Evolutionary conservation across 495 filamentous ascomycete species (phyloP), one percentile per base, ranked within the genome.

Genomic region (Neurospora hispaniola): DNA sequence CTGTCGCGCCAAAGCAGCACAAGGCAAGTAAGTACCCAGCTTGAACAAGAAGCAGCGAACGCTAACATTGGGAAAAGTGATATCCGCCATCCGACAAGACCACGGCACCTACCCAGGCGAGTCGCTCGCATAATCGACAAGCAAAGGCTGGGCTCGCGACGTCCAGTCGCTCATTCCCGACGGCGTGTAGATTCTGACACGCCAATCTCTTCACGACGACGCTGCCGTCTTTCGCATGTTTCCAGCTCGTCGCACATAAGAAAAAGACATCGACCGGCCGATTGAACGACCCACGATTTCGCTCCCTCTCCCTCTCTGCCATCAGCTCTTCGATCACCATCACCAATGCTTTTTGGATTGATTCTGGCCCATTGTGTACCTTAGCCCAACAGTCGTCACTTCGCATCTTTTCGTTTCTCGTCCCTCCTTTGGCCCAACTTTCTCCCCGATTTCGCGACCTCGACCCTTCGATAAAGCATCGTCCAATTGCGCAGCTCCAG

Each of bases 401-500:
- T 38, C n/a, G 69, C 27, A 71, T 71, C 23, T 71, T 31, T 71
- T 31, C 69, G 27, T 20, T 46, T 42, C 43, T 71, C 38, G 23
- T 71, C 43, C 31, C 69, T 35, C 69, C 69, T 71, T 44, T 20
- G 69, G 12, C 39, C n/a, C 5, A 44, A 70, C 35, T 71, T 46
- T 31, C 16, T 39, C 4, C 38, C 35, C 54, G 54, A 35, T 35
- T 66, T 66, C 54, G 54, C 54, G 54, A 35, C 27, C 27, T 66
- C 54, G 54, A 66, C 3, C 27, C 0, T 66, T 8, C 27, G 54
- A 35, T 18, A 8, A 66, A 66, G 54, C 27, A 35, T 66, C 31
- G 3, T 27, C 54, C 54, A 66, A 38, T 31, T 27, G 54, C 54
- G 54, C 71, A 23, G 74, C 78, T 76, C 76, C 74, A 46, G 69